Evolutionary conservation across 2,329 filamentous ascomycete genomes (phyloP).

Genomic region (Macrophomina phaseolina): DNA sequence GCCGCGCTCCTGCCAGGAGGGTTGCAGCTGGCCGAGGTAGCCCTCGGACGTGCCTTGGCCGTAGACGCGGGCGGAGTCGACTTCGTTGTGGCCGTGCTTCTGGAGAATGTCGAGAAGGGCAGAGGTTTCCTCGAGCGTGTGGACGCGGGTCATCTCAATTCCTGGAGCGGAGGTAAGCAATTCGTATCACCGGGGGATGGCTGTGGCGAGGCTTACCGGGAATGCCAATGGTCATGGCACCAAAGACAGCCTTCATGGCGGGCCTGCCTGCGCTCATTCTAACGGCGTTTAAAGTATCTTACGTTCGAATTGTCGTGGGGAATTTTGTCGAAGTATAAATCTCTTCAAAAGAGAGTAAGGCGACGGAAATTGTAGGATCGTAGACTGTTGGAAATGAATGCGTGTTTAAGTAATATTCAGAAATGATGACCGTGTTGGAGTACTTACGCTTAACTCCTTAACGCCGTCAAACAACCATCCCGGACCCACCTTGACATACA

Average conservation of each 20-base stretch:
- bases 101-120: constrained; percentile 41
- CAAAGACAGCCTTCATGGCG: constrained; percentile 40
- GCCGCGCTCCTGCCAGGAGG: constrained; percentile 46
- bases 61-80: constrained; percentile 49
- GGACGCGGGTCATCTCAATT: constrained; percentile 33
- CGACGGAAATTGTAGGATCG: not conserved
- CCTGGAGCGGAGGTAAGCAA: constrained; percentile 24
- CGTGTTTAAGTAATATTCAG: too few species aligned
- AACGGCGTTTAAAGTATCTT: not conserved
- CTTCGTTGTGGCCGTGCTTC: constrained; percentile 39
- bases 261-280: not conserved
- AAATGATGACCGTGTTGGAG: not conserved
- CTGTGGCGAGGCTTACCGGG: constrained; percentile 32
- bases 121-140: constrained; percentile 30
- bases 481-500: not conserved
- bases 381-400: too few species aligned
- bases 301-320: too few species aligned
- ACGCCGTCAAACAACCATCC: not conserved
- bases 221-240: constrained; percentile 48
- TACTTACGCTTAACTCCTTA: not conserved
- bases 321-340: too few species aligned
- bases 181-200: not conserved
- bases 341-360: not conserved
- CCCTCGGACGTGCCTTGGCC: constrained; percentile 47
- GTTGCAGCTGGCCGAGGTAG: constrained; percentile 52